Conservation (phyloP, 2,329 filamentous ascomycete species). For the Ceratocystis alfenasii region DNA sequence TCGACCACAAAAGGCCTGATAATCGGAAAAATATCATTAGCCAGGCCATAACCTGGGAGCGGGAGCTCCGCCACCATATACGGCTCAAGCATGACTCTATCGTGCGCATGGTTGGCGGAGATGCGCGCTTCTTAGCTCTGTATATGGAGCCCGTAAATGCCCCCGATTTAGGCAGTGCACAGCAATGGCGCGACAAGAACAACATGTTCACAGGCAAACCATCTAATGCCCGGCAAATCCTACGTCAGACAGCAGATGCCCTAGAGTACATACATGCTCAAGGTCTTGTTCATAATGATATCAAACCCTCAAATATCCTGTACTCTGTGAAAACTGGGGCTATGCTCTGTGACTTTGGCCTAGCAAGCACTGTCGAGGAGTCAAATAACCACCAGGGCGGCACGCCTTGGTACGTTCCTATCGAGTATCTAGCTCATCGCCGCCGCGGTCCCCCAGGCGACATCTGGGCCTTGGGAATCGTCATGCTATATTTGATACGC, state of each 20-base stretch:
- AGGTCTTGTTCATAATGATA: conserved; percentile 47
- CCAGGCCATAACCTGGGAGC: conserved; percentile 48
- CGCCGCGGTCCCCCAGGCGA: conserved; percentile 44
- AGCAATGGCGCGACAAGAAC: conserved; percentile 39
- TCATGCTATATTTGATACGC: conserved; percentile 47
- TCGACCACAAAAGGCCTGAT: background rate
- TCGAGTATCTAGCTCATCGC: conserved; percentile 47
- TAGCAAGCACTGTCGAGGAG: conserved; percentile 39
- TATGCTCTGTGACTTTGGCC: conserved; percentile 49
- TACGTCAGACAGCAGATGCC: conserved; percentile 43
- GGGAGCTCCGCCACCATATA: conserved; percentile 45
- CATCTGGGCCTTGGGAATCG: conserved; percentile 48
- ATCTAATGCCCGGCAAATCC: conserved; percentile 40
- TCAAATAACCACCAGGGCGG: conserved; percentile 39
- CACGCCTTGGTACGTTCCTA: conserved; percentile 50
- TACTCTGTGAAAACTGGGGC: conserved; percentile 47
- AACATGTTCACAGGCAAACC: conserved; percentile 41
- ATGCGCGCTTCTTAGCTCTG: conserved; percentile 46
- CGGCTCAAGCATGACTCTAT: conserved; percentile 46
- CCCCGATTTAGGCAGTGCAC: conserved; percentile 39
- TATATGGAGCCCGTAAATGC: conserved; percentile 52
- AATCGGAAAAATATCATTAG: conserved; percentile 31
- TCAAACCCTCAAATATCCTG: conserved; percentile 50
- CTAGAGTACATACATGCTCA: conserved; percentile 45
- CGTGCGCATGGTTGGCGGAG: conserved; percentile 46